These are phyloP conservation scores for Plenodomus lindquistii DNA, from an alignment of 2,329 filamentous ascomycete genomes.

Conservation along the genomic window DNA sequence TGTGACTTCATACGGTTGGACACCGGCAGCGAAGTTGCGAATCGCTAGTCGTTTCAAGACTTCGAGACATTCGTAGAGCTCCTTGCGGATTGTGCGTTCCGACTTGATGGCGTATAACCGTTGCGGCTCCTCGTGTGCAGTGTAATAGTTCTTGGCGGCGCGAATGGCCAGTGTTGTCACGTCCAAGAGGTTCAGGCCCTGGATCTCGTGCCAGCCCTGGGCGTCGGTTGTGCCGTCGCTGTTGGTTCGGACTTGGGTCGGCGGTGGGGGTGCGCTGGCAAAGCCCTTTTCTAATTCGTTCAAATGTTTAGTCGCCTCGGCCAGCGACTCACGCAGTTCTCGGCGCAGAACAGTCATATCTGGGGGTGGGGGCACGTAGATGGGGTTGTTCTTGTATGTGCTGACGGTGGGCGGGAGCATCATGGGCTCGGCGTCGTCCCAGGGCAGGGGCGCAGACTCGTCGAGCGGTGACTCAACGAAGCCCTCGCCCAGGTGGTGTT, in stretches of 20 bases:
- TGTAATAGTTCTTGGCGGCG: constrained; percentile 95
- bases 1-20: constrained; percentile 76
- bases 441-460: constrained; percentile 52
- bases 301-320: constrained; percentile 70
- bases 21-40: constrained; percentile 81
- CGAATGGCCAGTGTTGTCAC: constrained; percentile 93
- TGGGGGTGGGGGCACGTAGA: constrained; percentile 80
- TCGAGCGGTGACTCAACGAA: constrained; percentile 59
- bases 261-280: constrained; percentile 3
- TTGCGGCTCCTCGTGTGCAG: constrained; percentile 83
- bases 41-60: constrained; percentile 89
- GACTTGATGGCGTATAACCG: constrained; percentile 84
- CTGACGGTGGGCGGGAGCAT: constrained; percentile 97
- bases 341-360: constrained; percentile 77
- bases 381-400: constrained; percentile 87
- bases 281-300: constrained; percentile 57
- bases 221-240: constrained; percentile 34
- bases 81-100: constrained; percentile 81
- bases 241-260: constrained; percentile 1
- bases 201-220: constrained; percentile 80
- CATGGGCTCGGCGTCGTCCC: constrained; percentile 68
- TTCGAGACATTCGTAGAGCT: constrained; percentile 85
- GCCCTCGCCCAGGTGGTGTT: constrained; percentile 40
- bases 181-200: constrained; percentile 90
- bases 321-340: constrained; percentile 68